Conservation (phyloP, 805 yeast genomes). For the Pichia manshurica region DNA sequence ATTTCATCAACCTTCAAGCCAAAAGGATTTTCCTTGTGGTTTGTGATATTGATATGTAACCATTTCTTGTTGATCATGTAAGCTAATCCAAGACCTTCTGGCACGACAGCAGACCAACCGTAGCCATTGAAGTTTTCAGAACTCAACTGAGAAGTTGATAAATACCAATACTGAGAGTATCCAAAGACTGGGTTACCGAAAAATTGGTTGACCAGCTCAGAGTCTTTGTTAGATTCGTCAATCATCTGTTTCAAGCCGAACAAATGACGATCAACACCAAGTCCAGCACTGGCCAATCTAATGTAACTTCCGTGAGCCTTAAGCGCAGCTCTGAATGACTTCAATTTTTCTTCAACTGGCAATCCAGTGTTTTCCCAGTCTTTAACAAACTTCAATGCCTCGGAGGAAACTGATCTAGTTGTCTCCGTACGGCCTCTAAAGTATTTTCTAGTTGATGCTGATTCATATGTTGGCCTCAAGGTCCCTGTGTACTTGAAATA, state of each 20-base stretch:
- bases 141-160: constrained; percentile 85
- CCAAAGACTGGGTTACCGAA: constrained; percentile 70
- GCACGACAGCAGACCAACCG: constrained; percentile 95
- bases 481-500: constrained; percentile 77
- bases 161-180: constrained; percentile 79
- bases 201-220: constrained; percentile 44
- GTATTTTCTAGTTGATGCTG: constrained; percentile 88
- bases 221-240: constrained; percentile 40
- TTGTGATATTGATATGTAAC: constrained; percentile 79
- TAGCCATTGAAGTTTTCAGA: constrained; percentile 82
- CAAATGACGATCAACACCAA: constrained; percentile 90
- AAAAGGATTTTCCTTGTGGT: constrained; percentile 57
- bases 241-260: constrained; percentile 75
- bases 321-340: constrained; percentile 66
- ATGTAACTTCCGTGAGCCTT: constrained; percentile 70
- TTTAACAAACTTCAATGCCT: constrained; percentile 62
- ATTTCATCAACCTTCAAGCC: constrained; percentile 50
- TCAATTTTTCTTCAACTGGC: constrained; percentile 50
- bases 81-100: constrained; percentile 89
- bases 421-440: constrained; percentile 93
- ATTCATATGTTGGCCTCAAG: constrained; percentile 87
- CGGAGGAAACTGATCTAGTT: constrained; percentile 75
- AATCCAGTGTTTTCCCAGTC: constrained; percentile 60
- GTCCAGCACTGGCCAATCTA: constrained; percentile 73
- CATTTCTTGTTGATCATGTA: constrained; percentile 85